Percentiles rank a stretch among this genome's conserved stretches.
These are phyloP conservation scores for Phyllostachys edulis DNA, from an alignment of 176 grass and related monocot genomes.

Conservation along the genomic window DNA sequence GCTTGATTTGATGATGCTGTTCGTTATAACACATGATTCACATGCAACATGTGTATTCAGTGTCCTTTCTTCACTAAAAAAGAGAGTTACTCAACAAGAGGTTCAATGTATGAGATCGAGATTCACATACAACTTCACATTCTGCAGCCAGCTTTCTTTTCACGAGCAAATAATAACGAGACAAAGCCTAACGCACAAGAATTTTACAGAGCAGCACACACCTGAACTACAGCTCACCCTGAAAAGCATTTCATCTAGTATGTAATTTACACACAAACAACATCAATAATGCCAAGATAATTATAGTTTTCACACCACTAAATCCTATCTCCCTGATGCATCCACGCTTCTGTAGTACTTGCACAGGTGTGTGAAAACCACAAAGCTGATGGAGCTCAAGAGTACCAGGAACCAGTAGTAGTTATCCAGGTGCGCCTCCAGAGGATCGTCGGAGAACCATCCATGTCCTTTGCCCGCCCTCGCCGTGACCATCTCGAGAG, in stretches of 20 bases:
- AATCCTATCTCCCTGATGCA: constrained; percentile 22
- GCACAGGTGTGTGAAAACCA: constrained; percentile 47
- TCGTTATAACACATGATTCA: not conserved
- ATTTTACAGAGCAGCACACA: not conserved
- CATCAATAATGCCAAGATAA: not conserved
- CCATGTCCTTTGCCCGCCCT: constrained; percentile 7
- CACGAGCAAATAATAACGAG: too few species aligned
- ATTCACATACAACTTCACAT: not conserved
- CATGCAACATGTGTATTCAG: not conserved
- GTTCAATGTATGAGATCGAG: not conserved
- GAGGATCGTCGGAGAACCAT: constrained; percentile 84
- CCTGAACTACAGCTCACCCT: not conserved
- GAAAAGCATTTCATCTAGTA: not conserved
- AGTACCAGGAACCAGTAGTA: constrained; percentile 79
- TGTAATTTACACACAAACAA: not conserved
- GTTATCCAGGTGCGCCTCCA: constrained; percentile 51
- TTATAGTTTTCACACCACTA: too few species aligned
- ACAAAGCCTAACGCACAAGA: constrained; percentile 1
- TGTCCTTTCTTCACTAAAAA: not conserved
- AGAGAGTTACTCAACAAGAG: not conserved
- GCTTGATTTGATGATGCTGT: too few species aligned
- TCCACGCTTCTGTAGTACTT: constrained; percentile 43
- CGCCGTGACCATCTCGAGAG: constrained; percentile 48
- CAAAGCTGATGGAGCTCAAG: constrained; percentile 66
- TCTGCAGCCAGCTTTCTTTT: not conserved